A percentile compares a stretch with the other conserved stretches of the same genome.
phyloP scores from a whole-genome alignment of 1,284 basidiomycete species.

The Rhodotorula sp. region DNA sequence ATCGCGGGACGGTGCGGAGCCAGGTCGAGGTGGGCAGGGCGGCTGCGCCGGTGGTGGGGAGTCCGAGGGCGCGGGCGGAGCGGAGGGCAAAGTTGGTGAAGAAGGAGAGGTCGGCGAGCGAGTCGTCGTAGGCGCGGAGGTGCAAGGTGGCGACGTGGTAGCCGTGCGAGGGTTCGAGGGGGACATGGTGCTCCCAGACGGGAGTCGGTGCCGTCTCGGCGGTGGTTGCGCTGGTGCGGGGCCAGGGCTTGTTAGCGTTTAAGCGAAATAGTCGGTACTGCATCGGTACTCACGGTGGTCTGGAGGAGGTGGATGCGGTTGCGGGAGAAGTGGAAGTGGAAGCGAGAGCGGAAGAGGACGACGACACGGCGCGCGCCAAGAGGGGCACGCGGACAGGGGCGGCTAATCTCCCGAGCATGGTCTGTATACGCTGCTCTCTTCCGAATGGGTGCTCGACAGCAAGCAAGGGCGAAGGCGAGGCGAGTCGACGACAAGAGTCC shows the following conservation, averaged over 20 bases:
- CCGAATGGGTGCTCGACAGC: too few species aligned
- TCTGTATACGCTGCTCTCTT: too few species aligned
- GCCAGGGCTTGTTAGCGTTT: background rate
- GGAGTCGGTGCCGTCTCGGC: conserved; percentile 21
- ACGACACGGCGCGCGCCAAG: background rate
- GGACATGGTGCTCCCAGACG: conserved; percentile 32
- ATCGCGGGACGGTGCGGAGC: conserved; percentile 82
- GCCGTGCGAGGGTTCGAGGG: conserved; percentile 57
- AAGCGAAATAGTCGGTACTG: background rate
- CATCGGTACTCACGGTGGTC: background rate
- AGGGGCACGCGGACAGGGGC: background rate
- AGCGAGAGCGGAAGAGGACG: too few species aligned
- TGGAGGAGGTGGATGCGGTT: background rate
- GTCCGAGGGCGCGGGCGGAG: conserved; percentile 76
- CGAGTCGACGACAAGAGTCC: too few species aligned
- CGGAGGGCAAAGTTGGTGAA: conserved; percentile 82
- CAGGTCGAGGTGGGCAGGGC: conserved; percentile 72
- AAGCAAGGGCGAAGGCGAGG: too few species aligned
- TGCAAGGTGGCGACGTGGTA: conserved; percentile 82
- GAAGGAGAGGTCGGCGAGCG: conserved; percentile 63
- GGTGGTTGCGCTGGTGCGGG: background rate
- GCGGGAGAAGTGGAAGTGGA: background rate
- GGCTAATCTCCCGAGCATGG: background rate
- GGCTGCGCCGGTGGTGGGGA: conserved; percentile 71
- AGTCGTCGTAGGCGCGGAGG: conserved; percentile 71